Evolutionary conservation across 805 yeast species (phyloP), one percentile per base, ranked within the genome.

Genomic region (Nakazawaea anatomiae): DNA sequence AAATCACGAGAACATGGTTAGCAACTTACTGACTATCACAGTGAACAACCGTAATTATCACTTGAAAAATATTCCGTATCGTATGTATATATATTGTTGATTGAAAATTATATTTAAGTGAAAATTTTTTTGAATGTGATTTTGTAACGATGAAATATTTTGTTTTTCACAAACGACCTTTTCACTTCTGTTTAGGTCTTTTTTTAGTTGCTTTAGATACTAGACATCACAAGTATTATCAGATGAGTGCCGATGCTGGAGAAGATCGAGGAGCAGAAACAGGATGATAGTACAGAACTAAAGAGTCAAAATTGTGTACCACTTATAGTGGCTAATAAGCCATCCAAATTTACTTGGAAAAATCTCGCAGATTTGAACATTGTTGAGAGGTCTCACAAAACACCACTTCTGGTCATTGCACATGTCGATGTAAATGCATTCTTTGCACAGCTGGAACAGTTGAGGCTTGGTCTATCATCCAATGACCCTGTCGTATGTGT

Each of bases 381-480:
- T 45, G 68, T 71, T 1, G 56, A 60, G 2, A 71, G 66, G 10
- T 71, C 94, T 2, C 83, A 78, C 62, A 58, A 60, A 6, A 83
- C 90, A 54, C 89, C 92, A 2, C 69, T 92, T 9, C 74, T 96
- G 0, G 86, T 87, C 28, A 78, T 94, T 39, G 90, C 86, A 6
- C 95, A 90, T 59, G 77, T 94, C 28, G 99, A 94, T 67, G 78
- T 89, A 59, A 96, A 94, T 68, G 97, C 98, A 10, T 94, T 91
- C 65, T 94, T 87, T 67, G 96, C 99, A 0, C 99, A 94, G 62
- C 94, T 85, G 32, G 97, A 94, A 60, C 92, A 86, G 57, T 71
- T 88, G 5, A 68, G 97, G 41, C 73, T 89, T 14, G 85, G 85
- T 0, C 67, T 85, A 12, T 66, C 82, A 1, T 71, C 70, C 1